A percentile compares a stretch with the other conserved stretches of the same genome.
phyloP scores from a whole-genome alignment of 805 yeast species.

The Nakazawaea pomicola region DNA sequence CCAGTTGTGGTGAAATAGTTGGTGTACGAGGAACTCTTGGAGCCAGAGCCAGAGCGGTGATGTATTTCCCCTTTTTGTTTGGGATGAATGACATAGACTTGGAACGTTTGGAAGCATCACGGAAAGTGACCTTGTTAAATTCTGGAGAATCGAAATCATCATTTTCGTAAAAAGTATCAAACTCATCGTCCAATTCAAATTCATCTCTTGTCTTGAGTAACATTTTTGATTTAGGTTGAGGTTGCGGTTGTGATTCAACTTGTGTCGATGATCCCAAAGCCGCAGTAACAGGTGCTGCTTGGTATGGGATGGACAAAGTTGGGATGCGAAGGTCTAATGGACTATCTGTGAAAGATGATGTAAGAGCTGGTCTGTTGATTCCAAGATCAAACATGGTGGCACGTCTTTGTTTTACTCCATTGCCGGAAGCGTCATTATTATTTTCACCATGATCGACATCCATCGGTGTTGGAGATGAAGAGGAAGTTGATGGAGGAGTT shows the following conservation, averaged over 20 bases:
- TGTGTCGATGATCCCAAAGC: constrained; percentile 32
- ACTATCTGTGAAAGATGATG: constrained; percentile 5
- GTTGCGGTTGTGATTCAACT: not conserved
- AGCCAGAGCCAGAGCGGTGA: constrained; percentile 81
- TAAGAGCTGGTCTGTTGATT: constrained; percentile 29
- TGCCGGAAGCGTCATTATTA: not conserved
- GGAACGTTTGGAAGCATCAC: constrained; percentile 42
- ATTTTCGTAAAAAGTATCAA: constrained; percentile 15
- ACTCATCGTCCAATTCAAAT: constrained; percentile 28
- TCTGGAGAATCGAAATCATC: constrained; percentile 36
- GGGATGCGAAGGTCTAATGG: constrained; percentile 18
- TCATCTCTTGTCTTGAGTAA: constrained; percentile 29
- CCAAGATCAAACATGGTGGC: constrained; percentile 52
- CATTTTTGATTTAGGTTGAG: not conserved
- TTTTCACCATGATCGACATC: not conserved
- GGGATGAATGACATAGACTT: constrained; percentile 59
- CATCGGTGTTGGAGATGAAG: constrained; percentile 12
- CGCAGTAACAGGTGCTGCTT: constrained; percentile 76
- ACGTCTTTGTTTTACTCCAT: constrained; percentile 35
- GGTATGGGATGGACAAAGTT: constrained; percentile 55
- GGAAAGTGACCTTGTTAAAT: constrained; percentile 29
- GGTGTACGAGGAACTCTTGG: constrained; percentile 70
- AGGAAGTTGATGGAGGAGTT: no score
- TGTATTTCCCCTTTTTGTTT: constrained; percentile 42
- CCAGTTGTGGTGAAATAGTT: constrained; percentile 60